These are phyloP conservation scores for Penicillium coprophilum DNA, from an alignment of 495 filamentous ascomycete genomes.

Conservation along the genomic window DNA sequence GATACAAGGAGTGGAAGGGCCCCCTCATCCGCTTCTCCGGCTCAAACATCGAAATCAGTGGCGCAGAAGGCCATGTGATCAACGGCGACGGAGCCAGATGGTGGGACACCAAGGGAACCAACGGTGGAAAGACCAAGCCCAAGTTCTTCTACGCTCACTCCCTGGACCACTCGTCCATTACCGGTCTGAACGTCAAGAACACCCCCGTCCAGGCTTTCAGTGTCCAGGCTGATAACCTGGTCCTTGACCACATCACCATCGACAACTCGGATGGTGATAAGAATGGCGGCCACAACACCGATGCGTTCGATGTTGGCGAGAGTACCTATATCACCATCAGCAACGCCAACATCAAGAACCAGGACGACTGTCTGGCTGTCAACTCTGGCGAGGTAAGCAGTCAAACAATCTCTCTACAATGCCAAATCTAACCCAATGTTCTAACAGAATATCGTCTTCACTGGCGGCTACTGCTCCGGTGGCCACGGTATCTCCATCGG, in stretches of 20 bases:
- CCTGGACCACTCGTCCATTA: constrained; percentile 45
- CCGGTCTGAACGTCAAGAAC: constrained; percentile 51
- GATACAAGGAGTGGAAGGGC: constrained; percentile 55
- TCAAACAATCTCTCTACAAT: background rate
- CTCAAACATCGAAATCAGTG: constrained; percentile 43
- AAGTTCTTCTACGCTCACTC: constrained; percentile 58
- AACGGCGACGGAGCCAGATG: constrained; percentile 49
- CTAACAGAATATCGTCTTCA: constrained; percentile 52
- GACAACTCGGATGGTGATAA: constrained; percentile 59
- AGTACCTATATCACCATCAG: constrained; percentile 52
- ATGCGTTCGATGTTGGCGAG: constrained; percentile 62
- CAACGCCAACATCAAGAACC: constrained; percentile 56
- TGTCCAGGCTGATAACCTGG: constrained; percentile 53
- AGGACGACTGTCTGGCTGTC: constrained; percentile 65
- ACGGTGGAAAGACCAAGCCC: constrained; percentile 58
- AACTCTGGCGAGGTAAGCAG: constrained; percentile 48
- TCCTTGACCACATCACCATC: constrained; percentile 53
- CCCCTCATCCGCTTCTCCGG: constrained; percentile 50
- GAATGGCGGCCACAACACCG: constrained; percentile 60
- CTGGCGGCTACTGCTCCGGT: constrained; percentile 53
- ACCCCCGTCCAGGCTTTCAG: constrained; percentile 63
- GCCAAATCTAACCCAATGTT: background rate
- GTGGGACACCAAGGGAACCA: constrained; percentile 55
- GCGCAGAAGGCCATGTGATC: constrained; percentile 39
- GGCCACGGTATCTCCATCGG: constrained; percentile 72